These are phyloP conservation scores for Alternaria postmessia DNA, from an alignment of 2,329 filamentous ascomycete species.

Conservation along the genomic window DNA sequence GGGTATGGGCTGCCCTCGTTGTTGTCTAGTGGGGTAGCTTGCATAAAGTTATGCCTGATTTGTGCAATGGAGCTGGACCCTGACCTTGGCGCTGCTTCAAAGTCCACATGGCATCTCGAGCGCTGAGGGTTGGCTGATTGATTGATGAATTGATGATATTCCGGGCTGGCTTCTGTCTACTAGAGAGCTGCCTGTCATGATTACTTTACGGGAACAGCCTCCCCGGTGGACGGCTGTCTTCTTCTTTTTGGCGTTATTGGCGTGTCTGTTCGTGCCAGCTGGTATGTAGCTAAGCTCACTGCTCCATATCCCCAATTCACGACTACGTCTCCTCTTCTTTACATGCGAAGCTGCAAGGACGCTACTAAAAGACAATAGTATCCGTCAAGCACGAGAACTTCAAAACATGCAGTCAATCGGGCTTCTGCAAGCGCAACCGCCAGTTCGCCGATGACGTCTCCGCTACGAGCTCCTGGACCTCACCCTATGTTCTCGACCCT, in stretches of 20 bases:
- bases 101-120: constrained; percentile 25
- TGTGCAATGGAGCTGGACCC: constrained; percentile 14
- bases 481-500: constrained; percentile 80
- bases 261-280: constrained; percentile 46
- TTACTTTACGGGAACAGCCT: constrained; percentile 46
- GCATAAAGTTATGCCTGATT: constrained; percentile 19
- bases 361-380: constrained; percentile 58
- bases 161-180: constrained; percentile 28
- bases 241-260: constrained; percentile 44
- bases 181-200: constrained; percentile 40
- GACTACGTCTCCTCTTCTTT: background rate
- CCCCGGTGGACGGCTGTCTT: constrained; percentile 67
- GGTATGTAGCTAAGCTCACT: constrained; percentile 40
- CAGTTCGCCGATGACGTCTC: constrained; percentile 82
- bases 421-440: constrained; percentile 96
- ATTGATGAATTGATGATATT: constrained; percentile 13
- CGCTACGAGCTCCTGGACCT: constrained; percentile 73
- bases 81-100: constrained; percentile 22
- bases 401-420: constrained; percentile 94
- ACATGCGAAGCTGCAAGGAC: background rate
- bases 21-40: constrained; percentile 20
- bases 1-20: constrained; percentile 28
- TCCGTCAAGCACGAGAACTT: constrained; percentile 96
- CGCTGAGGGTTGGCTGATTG: constrained; percentile 2
- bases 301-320: background rate